These are phyloP conservation scores for Beauveria varroae DNA, from an alignment of 2,329 filamentous ascomycete species.

Conservation along the genomic window DNA sequence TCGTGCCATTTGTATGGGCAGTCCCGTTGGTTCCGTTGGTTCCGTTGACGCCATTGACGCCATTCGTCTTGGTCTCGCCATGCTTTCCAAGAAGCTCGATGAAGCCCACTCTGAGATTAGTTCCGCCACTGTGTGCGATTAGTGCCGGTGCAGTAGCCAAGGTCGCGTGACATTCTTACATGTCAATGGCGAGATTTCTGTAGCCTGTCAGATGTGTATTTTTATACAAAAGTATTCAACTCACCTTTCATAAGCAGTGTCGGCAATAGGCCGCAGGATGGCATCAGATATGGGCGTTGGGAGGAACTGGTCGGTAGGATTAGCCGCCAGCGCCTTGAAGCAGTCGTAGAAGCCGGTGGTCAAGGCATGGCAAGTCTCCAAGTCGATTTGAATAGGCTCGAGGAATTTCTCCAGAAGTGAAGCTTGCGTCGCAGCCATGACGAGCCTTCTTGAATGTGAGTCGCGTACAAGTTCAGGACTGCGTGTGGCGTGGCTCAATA, in stretches of 20 bases:
- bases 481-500: not conserved
- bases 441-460: not conserved
- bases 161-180: constrained; percentile 37
- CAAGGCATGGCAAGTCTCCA: constrained; percentile 36
- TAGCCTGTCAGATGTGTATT: not conserved
- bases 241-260: constrained; percentile 40
- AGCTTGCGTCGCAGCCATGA: constrained; percentile 18
- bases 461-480: constrained; percentile 5
- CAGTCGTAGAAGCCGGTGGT: constrained; percentile 38
- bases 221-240: constrained; percentile 23
- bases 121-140: constrained; percentile 47
- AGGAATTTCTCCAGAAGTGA: constrained; percentile 37
- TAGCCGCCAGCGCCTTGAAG: constrained; percentile 43
- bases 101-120: constrained; percentile 62
- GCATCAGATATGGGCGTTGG: constrained; percentile 55
- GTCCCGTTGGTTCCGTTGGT: not conserved
- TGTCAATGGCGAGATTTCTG: constrained; percentile 57
- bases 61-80: constrained; percentile 14
- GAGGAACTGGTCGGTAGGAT: constrained; percentile 49
- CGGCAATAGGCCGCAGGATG: constrained; percentile 41
- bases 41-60: constrained; percentile 11
- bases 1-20: not conserved
- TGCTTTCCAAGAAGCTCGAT: constrained; percentile 47
- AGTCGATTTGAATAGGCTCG: constrained; percentile 41
- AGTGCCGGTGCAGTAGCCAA: constrained; percentile 21